Percentiles rank a stretch among this genome's conserved stretches.
Evolutionary conservation across 148 eudicot species (phyloP).

Genomic region (Vaccinium corymbosum): DNA sequence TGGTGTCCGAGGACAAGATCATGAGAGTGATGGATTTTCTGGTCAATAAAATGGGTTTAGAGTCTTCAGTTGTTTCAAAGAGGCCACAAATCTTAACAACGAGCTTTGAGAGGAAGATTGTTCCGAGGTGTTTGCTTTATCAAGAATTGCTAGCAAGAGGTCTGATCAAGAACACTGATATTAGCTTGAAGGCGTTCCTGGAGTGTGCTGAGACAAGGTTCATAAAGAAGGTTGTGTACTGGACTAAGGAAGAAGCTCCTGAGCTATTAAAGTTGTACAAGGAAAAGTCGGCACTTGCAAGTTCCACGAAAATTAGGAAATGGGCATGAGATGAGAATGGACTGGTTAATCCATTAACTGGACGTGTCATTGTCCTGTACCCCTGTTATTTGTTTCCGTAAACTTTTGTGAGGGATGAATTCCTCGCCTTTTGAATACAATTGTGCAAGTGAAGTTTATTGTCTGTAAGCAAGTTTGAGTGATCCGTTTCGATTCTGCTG

Average conservation of each 20-base stretch:
- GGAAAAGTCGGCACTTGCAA: not conserved
- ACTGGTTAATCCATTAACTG: not conserved
- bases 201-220: not conserved
- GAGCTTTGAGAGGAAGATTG: slow-evolving; percentile 27
- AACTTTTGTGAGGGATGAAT: not conserved
- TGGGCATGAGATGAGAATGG: not conserved
- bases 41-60: slow-evolving; percentile 21
- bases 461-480: not conserved
- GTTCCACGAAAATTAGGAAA: not conserved
- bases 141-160: slow-evolving; percentile 19
- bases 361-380: not conserved
- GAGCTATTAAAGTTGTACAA: slow-evolving; percentile 10
- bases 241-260: slow-evolving; percentile 10
- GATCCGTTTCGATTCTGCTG: no score
- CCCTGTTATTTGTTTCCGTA: not conserved
- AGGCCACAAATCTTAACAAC: slow-evolving; percentile 9
- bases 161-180: not conserved
- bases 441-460: not conserved
- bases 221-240: not conserved
- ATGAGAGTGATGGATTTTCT: slow-evolving; percentile 19
- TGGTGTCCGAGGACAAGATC: slow-evolving; percentile 21
- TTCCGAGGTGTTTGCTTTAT: slow-evolving; percentile 27
- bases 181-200: not conserved
- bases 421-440: not conserved
- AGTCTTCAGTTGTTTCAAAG: not conserved